These are phyloP conservation scores for Rhynchosporium secalis DNA, from an alignment of 2,329 filamentous ascomycete species.

Conservation along the genomic window DNA sequence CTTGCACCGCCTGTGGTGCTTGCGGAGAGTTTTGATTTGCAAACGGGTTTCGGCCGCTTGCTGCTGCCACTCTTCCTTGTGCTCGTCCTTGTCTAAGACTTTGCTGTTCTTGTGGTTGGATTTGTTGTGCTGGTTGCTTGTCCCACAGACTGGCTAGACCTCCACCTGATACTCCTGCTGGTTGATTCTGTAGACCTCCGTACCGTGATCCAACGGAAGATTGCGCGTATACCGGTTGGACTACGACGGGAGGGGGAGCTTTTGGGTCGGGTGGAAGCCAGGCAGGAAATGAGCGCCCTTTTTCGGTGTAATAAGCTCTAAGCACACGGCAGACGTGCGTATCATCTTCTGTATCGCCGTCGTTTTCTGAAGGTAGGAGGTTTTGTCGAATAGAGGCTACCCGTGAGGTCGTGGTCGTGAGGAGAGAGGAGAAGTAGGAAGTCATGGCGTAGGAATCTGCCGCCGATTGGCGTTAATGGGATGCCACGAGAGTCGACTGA, in stretches of 20 bases:
- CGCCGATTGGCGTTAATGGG: constrained; percentile 8
- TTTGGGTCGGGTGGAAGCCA: constrained; percentile 95
- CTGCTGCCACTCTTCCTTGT: constrained; percentile 34
- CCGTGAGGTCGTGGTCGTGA: constrained; percentile 64
- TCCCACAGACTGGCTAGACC: constrained; percentile 60
- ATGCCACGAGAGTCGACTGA: neutral
- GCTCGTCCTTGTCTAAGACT: constrained; percentile 50
- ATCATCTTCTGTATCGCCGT: constrained; percentile 81
- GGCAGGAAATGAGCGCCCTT: constrained; percentile 73
- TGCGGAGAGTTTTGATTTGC: constrained; percentile 21
- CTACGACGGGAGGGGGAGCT: constrained; percentile 48
- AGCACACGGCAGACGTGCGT: constrained; percentile 93
- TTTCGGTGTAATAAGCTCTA: constrained; percentile 89
- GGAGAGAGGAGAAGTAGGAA: constrained; percentile 77
- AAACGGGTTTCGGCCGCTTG: constrained; percentile 36
- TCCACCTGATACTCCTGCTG: constrained; percentile 41
- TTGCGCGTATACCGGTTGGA: constrained; percentile 53
- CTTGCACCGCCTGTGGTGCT: constrained; percentile 39
- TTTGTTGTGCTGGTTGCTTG: constrained; percentile 37
- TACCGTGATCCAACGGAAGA: constrained; percentile 54
- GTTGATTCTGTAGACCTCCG: constrained; percentile 46
- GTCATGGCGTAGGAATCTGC: constrained; percentile 54
- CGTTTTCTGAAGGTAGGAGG: constrained; percentile 67
- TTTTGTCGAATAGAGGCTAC: constrained; percentile 63
- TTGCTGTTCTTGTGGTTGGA: constrained; percentile 41